Evolutionary conservation across 106 monocot species (phyloP), one percentile per base, ranked within the genome.

Genomic region (Dioscorea alata): DNA sequence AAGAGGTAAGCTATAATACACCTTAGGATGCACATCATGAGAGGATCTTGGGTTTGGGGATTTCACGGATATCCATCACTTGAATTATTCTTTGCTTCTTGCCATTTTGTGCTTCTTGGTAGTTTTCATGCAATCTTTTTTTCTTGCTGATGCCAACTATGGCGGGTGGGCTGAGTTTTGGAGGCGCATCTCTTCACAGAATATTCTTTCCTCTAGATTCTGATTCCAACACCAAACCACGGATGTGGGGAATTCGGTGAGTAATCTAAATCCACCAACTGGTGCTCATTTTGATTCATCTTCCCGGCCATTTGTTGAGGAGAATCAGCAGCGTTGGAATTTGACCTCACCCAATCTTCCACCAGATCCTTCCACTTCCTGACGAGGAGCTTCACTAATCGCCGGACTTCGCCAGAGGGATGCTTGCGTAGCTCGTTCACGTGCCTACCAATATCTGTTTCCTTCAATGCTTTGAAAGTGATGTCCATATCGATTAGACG

Each of bases 291-390:
- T 13, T 74, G 72, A 50, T 23, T 52, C 70, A 21, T 78, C 64
- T 61, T 84, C 22, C 65, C 63, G n/a, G 71, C 69, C 22, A 65
- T 69, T 68, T 75, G 28, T 1, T 28, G 74, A 9, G 84, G 81
- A 21, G 88, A 84, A 58, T 78, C 78, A 48, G 81, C 88, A 68
- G 80, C 28, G 2, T 28, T 3, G 20, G 77, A 64, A 72, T 72
- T 85, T 33, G 60, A 60, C 63, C 77, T 85, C 73, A 80, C 85
- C 82, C 82, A 82, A 12, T 79, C 85, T 34, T 82, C 82, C 51
- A 90, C 80, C 8, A 80, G 33, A 49, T 85, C 83, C 28, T 90
- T 90, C 89, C 89, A 90, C 69, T 83, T 90, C 74, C 89, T 86
- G 23, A 90, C 69, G n/a, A 86, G 73, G 20, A 64, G 74, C 73